A percentile compares a stretch with the other conserved stretches of the same genome.
Conservation (phyloP, 139 green algal genomes). For the Chlorella sp. region DNA sequence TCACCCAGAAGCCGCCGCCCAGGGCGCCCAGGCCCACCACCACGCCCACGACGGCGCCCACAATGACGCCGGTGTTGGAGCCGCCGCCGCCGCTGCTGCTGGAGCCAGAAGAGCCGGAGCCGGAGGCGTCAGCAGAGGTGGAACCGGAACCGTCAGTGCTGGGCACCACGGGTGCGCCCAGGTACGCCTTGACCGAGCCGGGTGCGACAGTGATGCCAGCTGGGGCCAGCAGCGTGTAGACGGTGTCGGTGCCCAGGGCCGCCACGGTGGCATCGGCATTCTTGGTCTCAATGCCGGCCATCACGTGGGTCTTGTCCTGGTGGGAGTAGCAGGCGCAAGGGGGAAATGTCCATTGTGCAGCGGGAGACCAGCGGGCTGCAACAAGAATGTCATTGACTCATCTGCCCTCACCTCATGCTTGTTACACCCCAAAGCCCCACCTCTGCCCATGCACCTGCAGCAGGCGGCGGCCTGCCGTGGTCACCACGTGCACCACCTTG, state of each 20-base stretch:
- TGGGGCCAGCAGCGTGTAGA: constrained; percentile 26
- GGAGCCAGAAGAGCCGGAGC: background rate
- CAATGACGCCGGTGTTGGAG: constrained; percentile 27
- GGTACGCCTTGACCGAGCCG: constrained; percentile 20
- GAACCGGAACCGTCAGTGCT: background rate
- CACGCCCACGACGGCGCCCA: constrained; percentile 21
- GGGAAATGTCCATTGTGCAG: background rate
- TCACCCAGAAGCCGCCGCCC: constrained; percentile 11
- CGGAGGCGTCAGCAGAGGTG: background rate
- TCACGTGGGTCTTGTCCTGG: constrained; percentile 24
- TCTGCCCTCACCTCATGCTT: background rate
- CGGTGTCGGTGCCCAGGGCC: constrained; percentile 17
- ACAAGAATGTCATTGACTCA: background rate
- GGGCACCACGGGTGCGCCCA: constrained; percentile 18
- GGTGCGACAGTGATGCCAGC: constrained; percentile 9
- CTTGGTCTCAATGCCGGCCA: background rate
- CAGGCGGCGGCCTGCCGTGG: constrained; percentile 11
- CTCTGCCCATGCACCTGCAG: background rate
- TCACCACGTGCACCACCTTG: background rate
- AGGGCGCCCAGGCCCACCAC: background rate
- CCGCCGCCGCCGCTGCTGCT: constrained; percentile 13
- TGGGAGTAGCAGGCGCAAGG: background rate
- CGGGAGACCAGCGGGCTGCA: background rate
- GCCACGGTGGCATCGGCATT: constrained; percentile 14
- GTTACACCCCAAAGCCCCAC: background rate